These are phyloP conservation scores for Penicillium diatomitis DNA, from an alignment of 495 filamentous ascomycete genomes.

Conservation along the genomic window DNA sequence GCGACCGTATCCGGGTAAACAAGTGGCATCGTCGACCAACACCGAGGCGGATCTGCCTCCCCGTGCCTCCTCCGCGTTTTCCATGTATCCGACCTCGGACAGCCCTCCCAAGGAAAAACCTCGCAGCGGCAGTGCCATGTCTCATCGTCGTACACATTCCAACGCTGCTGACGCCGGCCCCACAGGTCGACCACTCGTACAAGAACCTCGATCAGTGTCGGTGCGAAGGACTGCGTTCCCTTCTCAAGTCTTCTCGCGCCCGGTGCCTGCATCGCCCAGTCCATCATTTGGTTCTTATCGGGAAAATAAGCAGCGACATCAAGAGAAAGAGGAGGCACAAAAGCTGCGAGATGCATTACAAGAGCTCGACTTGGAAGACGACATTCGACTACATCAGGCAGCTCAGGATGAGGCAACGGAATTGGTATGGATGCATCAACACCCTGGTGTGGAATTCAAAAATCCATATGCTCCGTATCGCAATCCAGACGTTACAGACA, in stretches of 20 bases:
- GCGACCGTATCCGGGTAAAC: constrained; percentile 55
- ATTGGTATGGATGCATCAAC: constrained; percentile 75
- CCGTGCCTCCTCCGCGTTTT: constrained; percentile 40
- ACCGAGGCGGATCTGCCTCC: constrained; percentile 31
- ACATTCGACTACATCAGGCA: constrained; percentile 58
- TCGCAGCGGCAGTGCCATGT: constrained; percentile 42
- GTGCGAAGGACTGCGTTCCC: constrained; percentile 37
- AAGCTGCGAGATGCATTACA: constrained; percentile 72
- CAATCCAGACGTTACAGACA: constrained; percentile 29
- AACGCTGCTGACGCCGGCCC: constrained; percentile 20
- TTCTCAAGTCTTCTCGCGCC: constrained; percentile 22
- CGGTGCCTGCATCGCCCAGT: constrained; percentile 32
- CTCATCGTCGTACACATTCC: constrained; percentile 38
- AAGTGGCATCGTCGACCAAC: constrained; percentile 27
- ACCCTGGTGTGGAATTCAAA: constrained; percentile 47
- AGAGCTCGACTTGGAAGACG: constrained; percentile 66
- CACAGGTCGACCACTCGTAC: constrained; percentile 36
- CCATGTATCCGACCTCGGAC: constrained; percentile 19
- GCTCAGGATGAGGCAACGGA: constrained; percentile 83
- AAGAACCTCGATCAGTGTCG: constrained; percentile 29
- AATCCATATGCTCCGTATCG: constrained; percentile 52
- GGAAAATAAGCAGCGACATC: constrained; percentile 70
- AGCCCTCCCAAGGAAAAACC: constrained; percentile 19
- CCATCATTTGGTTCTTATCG: constrained; percentile 69
- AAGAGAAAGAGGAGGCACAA: constrained; percentile 78